Evolutionary conservation across 768 basidiomycete genomes (phyloP).

Genomic region (Dioszegia hungarica): DNA sequence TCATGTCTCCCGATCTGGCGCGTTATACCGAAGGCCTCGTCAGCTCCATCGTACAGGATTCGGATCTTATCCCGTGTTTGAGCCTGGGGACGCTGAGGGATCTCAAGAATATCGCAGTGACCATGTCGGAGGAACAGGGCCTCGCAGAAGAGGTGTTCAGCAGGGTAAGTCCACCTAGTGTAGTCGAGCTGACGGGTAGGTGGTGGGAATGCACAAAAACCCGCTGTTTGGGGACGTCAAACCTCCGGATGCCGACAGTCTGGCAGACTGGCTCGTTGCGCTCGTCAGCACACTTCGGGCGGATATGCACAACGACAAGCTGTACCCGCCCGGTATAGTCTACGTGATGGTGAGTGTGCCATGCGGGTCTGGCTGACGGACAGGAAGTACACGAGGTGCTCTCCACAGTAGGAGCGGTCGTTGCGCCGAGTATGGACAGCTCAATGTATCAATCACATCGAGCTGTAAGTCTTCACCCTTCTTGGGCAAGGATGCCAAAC

Average conservation of each 20-base stretch:
- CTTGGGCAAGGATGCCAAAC: background rate
- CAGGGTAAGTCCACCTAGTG: constrained; percentile 20
- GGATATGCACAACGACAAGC: constrained; percentile 49
- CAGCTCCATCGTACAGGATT: constrained; percentile 43
- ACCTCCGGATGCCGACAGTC: constrained; percentile 21
- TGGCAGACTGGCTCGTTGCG: constrained; percentile 47
- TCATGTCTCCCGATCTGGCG: constrained; percentile 48
- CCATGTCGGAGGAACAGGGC: constrained; percentile 45
- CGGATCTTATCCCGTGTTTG: constrained; percentile 47
- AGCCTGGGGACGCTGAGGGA: constrained; percentile 45
- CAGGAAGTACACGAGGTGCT: constrained; percentile 2
- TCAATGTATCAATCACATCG: constrained; percentile 29
- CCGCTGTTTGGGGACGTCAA: constrained; percentile 1
- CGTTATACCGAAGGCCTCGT: constrained; percentile 47
- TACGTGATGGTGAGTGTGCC: constrained; percentile 41
- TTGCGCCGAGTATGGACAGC: background rate
- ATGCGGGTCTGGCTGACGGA: background rate
- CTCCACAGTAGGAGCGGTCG: background rate
- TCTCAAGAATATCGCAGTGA: constrained; percentile 49
- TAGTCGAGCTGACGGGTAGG: constrained; percentile 2
- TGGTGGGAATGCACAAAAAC: constrained; percentile 43
- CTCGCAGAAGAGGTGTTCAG: constrained; percentile 50
- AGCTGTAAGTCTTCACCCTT: constrained; percentile 26
- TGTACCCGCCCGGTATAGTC: constrained; percentile 46
- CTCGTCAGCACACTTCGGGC: constrained; percentile 49